Conservation (phyloP, 192 early-diverging fungal genomes). For the Mortierella hygrophila region DNA sequence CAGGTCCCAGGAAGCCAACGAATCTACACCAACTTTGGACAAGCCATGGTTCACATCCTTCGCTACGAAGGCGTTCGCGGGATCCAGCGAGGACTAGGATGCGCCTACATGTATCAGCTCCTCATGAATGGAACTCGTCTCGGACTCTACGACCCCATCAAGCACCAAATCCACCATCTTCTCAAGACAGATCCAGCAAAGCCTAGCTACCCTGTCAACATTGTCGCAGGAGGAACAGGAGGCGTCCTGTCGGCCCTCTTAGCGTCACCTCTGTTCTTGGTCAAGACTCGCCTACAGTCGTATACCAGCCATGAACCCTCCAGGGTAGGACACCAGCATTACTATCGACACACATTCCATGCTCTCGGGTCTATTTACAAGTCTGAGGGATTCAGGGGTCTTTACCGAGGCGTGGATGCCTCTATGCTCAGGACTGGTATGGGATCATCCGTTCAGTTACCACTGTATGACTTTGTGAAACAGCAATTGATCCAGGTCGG, state of each 20-base stretch:
- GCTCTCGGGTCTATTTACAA: slow-evolving; percentile 77
- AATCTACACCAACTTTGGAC: slow-evolving; percentile 83
- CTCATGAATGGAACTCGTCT: slow-evolving; percentile 94
- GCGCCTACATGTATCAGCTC: slow-evolving; percentile 91
- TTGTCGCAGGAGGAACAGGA: slow-evolving; percentile 79
- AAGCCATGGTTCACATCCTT: slow-evolving; percentile 81
- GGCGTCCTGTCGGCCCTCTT: slow-evolving; percentile 87
- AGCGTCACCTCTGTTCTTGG: slow-evolving; percentile 89
- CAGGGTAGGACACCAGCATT: slow-evolving; percentile 87
- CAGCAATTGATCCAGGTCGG: slow-evolving; percentile 67
- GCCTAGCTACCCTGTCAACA: slow-evolving; percentile 70
- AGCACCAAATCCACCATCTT: slow-evolving; percentile 62
- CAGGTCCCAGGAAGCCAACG: slow-evolving; percentile 59
- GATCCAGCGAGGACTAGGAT: slow-evolving; percentile 88
- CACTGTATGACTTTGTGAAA: slow-evolving; percentile 90
- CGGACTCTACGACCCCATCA: slow-evolving; percentile 92
- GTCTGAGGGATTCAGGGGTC: slow-evolving; percentile 79
- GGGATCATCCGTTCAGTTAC: slow-evolving; percentile 91
- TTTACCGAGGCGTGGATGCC: slow-evolving; percentile 91
- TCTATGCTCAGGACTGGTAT: slow-evolving; percentile 91
- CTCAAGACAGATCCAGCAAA: slow-evolving; percentile 55
- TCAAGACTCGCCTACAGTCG: slow-evolving; percentile 91
- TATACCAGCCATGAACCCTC: slow-evolving; percentile 71
- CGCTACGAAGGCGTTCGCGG: slow-evolving; percentile 88
- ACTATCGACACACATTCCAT: slow-evolving; percentile 76